Conservation (phyloP, 148 eudicot species). For the Fagopyrum homotropicum region DNA sequence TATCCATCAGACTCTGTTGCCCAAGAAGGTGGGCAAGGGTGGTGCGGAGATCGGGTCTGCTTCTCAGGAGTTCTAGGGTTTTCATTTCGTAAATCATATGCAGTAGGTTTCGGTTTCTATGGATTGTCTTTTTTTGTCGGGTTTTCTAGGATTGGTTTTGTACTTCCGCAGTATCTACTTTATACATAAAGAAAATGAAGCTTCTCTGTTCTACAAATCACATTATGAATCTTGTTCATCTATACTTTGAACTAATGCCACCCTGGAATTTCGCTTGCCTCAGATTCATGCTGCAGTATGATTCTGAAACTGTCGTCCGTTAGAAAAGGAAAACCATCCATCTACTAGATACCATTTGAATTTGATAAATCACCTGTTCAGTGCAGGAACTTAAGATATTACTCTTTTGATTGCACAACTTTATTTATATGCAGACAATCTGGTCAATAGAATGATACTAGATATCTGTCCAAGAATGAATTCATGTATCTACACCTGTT, state of each 20-base stretch:
- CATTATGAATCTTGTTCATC: background rate
- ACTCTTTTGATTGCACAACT: too few relatives aligned
- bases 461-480: too few relatives aligned
- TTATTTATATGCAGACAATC: too few relatives aligned
- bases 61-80: background rate
- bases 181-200: background rate
- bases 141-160: background rate
- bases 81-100: background rate
- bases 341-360: too few relatives aligned
- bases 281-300: too few relatives aligned
- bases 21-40: slow-evolving; percentile 7
- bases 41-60: background rate
- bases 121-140: background rate
- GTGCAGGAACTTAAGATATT: too few relatives aligned
- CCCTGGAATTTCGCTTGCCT: too few relatives aligned
- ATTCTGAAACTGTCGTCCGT: too few relatives aligned
- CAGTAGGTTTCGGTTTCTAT: background rate
- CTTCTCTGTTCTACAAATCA: background rate
- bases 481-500: background rate
- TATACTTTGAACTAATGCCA: too few relatives aligned
- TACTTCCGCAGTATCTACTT: background rate
- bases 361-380: too few relatives aligned
- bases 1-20: background rate
- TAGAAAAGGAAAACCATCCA: too few relatives aligned
- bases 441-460: too few relatives aligned